These are phyloP conservation scores for Hygrophila difformis DNA, from an alignment of 257 asterid species.

Conservation along the genomic window DNA sequence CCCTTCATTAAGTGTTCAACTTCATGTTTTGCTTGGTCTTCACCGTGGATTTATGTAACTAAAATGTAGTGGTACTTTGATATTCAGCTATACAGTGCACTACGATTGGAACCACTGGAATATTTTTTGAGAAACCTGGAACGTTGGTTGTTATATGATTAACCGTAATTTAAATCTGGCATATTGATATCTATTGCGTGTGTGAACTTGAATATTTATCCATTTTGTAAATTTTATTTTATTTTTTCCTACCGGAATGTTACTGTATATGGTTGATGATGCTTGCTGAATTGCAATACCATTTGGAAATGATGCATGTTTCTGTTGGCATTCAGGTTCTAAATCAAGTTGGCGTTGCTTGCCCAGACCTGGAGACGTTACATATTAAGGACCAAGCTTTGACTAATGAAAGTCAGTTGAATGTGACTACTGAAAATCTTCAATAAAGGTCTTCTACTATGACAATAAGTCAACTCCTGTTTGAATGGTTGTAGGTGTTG, in stretches of 20 bases:
- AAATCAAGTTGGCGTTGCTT: conserved; percentile 40
- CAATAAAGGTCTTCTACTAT: conserved; percentile 5
- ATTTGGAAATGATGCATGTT: not conserved
- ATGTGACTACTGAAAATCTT: conserved; percentile 13
- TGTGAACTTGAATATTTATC: too few species aligned
- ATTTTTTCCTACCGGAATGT: too few species aligned
- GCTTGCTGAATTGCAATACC: too few species aligned
- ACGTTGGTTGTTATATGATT: too few species aligned
- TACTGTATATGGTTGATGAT: too few species aligned
- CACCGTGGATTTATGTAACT: not conserved
- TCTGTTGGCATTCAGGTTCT: conserved; percentile 31
- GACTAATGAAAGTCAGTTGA: conserved; percentile 52
- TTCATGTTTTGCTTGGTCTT: not conserved
- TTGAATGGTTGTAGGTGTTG: conserved; percentile 43
- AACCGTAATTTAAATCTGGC: too few species aligned
- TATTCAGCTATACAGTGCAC: not conserved
- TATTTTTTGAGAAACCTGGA: too few species aligned
- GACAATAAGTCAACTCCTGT: conserved; percentile 9
- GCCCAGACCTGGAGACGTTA: conserved; percentile 56
- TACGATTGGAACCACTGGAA: not conserved
- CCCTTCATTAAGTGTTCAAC: not conserved
- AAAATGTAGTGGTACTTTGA: not conserved
- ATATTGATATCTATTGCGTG: too few species aligned
- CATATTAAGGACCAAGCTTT: conserved; percentile 63
- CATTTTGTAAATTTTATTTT: too few species aligned